These are phyloP conservation scores for Plantago elongata DNA, from an alignment of 257 asterid species.

Conservation along the genomic window DNA sequence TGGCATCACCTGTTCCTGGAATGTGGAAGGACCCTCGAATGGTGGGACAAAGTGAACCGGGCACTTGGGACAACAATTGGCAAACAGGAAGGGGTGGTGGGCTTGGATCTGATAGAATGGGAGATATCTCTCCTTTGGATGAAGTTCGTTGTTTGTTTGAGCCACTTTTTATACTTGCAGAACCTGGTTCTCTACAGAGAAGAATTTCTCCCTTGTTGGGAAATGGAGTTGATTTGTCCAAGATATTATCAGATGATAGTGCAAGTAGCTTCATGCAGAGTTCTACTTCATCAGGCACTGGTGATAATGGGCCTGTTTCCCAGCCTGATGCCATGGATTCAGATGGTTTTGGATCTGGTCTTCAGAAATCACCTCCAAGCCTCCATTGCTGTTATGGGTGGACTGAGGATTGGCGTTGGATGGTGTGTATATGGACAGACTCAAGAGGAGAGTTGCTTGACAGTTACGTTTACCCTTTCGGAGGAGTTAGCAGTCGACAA, in stretches of 20 bases:
- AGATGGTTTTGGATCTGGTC: conserved; percentile 67
- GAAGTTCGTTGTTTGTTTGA: conserved; percentile 84
- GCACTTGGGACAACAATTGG: conserved; percentile 94
- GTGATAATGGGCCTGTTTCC: conserved; percentile 63
- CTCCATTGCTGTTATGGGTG: conserved; percentile 99
- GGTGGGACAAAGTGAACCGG: conserved; percentile 63
- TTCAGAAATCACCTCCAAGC: conserved; percentile 72
- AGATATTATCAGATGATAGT: conserved; percentile 66
- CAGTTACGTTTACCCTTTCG: conserved; percentile 86
- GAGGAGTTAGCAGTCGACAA: conserved; percentile 97
- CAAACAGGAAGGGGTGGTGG: conserved; percentile 75
- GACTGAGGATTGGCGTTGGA: conserved; percentile 99
- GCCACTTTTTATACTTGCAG: conserved; percentile 91
- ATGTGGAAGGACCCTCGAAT: conserved; percentile 96
- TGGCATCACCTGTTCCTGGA: conserved; percentile 64
- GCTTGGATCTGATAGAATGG: conserved; percentile 64
- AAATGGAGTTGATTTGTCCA: conserved; percentile 56
- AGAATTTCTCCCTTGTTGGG: conserved; percentile 70
- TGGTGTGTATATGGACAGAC: conserved; percentile 97
- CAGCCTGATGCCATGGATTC: conserved; percentile 61
- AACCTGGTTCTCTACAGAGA: conserved; percentile 90
- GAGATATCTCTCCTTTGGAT: conserved; percentile 59
- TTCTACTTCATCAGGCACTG: conserved; percentile 65
- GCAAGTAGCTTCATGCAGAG: conserved; percentile 61
- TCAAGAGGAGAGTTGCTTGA: conserved; percentile 96